phyloP scores from a whole-genome alignment of 257 asterid genomes.

The Solanum pimpinellifolium region DNA sequence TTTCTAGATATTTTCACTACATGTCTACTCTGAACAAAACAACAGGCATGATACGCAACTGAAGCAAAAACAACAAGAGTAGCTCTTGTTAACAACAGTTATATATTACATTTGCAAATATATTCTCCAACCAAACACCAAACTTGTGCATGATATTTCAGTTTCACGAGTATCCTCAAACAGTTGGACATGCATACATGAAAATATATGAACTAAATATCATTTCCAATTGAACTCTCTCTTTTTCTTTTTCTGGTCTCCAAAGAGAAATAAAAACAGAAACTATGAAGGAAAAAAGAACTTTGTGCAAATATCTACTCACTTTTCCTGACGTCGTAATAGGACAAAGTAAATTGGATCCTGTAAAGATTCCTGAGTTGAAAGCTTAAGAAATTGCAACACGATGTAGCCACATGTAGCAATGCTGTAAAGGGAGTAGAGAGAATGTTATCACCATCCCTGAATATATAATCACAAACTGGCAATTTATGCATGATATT shows the following conservation, averaged over 20 bases:
- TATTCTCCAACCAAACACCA: neutral
- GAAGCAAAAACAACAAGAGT: neutral
- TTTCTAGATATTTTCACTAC: neutral
- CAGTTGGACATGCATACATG: neutral
- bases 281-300: neutral
- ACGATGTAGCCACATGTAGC: constrained; percentile 61
- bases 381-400: constrained; percentile 48
- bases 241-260: neutral
- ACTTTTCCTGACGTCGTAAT: constrained; percentile 40
- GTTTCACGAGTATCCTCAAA: neutral
- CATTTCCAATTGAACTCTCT: neutral
- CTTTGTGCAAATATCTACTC: constrained; percentile 10
- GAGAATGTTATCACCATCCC: neutral
- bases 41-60: neutral
- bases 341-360: constrained; percentile 76
- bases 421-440: constrained; percentile 44
- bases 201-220: neutral
- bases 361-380: constrained; percentile 53
- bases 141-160: neutral
- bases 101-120: neutral
- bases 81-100: neutral
- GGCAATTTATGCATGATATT: neutral
- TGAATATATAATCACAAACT: neutral
- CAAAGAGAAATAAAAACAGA: neutral
- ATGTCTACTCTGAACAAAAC: neutral